These are phyloP conservation scores for Phragmites australis DNA, from an alignment of 176 grass and related monocot species.

Conservation along the genomic window DNA sequence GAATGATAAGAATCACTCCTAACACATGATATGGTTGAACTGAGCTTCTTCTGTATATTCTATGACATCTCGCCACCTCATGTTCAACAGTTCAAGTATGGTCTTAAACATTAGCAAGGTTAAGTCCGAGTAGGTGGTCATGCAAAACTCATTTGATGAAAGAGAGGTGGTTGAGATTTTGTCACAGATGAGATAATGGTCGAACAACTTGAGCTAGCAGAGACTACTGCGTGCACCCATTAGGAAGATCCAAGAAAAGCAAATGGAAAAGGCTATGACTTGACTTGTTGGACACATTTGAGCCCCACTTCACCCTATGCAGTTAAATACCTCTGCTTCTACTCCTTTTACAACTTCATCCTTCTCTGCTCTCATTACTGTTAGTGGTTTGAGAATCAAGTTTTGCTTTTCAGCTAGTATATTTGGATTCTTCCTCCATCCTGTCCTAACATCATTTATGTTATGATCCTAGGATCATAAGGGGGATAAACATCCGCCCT, in stretches of 20 bases:
- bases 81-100: background rate
- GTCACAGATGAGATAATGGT: slow-evolving; percentile 13
- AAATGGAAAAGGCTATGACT: background rate
- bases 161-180: background rate
- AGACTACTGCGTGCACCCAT: background rate
- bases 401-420: slow-evolving; percentile 33
- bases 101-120: background rate
- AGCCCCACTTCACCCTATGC: background rate
- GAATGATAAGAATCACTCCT: background rate
- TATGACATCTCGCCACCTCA: background rate
- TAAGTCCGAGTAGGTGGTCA: background rate
- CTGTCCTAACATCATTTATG: slow-evolving; percentile 39
- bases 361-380: slow-evolving; percentile 18
- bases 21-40: background rate
- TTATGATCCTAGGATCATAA: too few relatives aligned
- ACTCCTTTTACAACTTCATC: slow-evolving; percentile 6
- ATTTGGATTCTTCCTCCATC: slow-evolving; percentile 14
- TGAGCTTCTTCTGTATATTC: background rate
- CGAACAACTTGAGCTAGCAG: slow-evolving; percentile 8
- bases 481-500: too few relatives aligned
- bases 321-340: background rate
- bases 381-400: slow-evolving; percentile 28
- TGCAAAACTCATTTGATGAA: background rate
- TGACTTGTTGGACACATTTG: background rate
- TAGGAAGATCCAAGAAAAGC: background rate